Percentiles rank a stretch among this genome's conserved stretches.
These are phyloP conservation scores for Agrostemma githago DNA, from an alignment of 148 eudicot species.

Conservation along the genomic window DNA sequence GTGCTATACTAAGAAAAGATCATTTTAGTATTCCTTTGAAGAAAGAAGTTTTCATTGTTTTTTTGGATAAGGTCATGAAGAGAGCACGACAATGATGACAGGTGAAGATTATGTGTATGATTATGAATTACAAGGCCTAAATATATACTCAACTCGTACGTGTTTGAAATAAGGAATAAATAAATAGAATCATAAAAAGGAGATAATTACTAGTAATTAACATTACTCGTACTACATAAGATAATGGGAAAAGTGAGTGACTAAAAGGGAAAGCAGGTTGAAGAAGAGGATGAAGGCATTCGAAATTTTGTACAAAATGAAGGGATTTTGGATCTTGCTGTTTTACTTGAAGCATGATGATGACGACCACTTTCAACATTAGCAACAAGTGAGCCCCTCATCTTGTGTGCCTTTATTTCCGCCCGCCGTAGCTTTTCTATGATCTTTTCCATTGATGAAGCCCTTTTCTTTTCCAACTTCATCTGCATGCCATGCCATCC, in stretches of 20 bases:
- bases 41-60: no score
- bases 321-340: constrained; percentile 25
- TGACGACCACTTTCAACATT: background rate
- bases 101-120: background rate
- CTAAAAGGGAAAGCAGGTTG: constrained; percentile 25
- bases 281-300: constrained; percentile 28
- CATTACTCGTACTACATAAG: no score
- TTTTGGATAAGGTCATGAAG: no score
- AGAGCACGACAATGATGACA: no score
- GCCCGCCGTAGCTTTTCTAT: constrained; percentile 51
- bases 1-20: no score
- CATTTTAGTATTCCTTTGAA: no score
- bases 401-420: constrained; percentile 63
- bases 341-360: constrained; percentile 14
- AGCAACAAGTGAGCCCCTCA: constrained; percentile 43
- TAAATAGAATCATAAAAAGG: background rate
- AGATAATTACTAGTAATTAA: background rate
- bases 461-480: constrained; percentile 76
- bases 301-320: constrained; percentile 31
- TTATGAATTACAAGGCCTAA: background rate
- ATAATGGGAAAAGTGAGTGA: background rate
- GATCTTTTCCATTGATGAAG: constrained; percentile 63
- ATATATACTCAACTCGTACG: background rate
- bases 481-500: constrained; percentile 28
- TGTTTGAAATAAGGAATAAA: background rate